A percentile compares a stretch with the other conserved stretches of the same genome.
Conservation (phyloP, 1,284 basidiomycete species). For the Ganoderma multipileum region DNA sequence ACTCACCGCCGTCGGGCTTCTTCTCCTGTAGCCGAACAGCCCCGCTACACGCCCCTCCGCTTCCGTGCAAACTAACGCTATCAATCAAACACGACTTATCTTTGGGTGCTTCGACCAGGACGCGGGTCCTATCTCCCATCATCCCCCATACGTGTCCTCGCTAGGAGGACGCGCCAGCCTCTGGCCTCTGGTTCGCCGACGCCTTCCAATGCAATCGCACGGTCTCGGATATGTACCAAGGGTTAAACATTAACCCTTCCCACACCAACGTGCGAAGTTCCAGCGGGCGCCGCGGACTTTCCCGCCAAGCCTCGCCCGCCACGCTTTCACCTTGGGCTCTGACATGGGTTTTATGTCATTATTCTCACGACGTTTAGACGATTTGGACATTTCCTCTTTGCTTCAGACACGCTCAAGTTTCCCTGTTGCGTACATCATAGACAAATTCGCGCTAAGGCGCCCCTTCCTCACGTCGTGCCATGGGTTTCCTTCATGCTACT, state of each 20-base stretch:
- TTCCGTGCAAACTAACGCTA: neutral
- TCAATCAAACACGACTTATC: neutral
- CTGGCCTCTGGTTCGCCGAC: no score
- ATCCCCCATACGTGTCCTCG: neutral
- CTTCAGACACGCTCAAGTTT: neutral
- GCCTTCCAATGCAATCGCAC: no score
- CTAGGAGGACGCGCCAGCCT: neutral
- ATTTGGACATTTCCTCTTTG: neutral
- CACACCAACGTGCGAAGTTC: neutral
- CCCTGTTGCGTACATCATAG: neutral
- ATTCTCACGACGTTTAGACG: neutral
- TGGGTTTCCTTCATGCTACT: neutral
- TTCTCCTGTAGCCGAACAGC: conserved; percentile 18
- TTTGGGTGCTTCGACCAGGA: neutral
- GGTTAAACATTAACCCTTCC: neutral
- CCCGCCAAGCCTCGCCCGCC: neutral
- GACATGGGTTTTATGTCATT: neutral
- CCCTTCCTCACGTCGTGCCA: no score
- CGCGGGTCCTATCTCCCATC: neutral
- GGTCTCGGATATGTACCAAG: neutral
- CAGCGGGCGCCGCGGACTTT: neutral
- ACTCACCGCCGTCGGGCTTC: conserved; percentile 27
- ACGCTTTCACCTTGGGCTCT: neutral
- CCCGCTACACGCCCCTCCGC: neutral
- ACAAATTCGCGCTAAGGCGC: neutral